Evolutionary conservation across 106 monocot species (phyloP), one percentile per base, ranked within the genome.

Genomic region (Narthecium ossifragum): DNA sequence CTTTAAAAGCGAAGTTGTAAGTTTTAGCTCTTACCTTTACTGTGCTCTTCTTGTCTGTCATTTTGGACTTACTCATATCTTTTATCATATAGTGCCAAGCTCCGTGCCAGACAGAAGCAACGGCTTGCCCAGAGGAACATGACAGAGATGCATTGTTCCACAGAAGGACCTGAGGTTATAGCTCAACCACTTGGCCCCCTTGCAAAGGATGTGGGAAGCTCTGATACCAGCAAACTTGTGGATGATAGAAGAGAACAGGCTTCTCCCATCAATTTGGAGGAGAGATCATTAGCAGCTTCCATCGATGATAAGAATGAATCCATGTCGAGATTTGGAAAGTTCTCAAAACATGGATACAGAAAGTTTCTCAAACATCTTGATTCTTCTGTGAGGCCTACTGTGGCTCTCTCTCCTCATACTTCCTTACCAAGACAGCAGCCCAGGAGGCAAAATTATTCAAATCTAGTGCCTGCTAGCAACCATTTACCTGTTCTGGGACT

Each of bases 101-200:
- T 96, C 1, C 96, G 96, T 48, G 71, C 86, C n/a, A 72, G 86
- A 54, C 96, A 96, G 71, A 96, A 86, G 60, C 90, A 96, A 15
- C 68, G 96, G 29, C 75, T 96, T 46, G 75, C 86, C 23, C 65
- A 25, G 43, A 80, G 86, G 68, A 64, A 71, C 21, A 59, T 36
- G 32, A 34, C 51, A 18, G 82, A 70, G 26, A 14, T 63, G 45
- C 31, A 34, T 68, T 45, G 2, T 81, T 49, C 46, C 10, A 26
- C 27, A 46, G 77, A 57, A 15, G 36, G 39, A 33, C 43, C 26
- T 47, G 80, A 84, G 10, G 31, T 56, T 30, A 20, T 26, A 20
- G 12, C n/a, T 37, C 70, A 68, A 54, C 34, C 68, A 31, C 22
- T 34, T n/a, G 26, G 22, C 26, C 64, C 48, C 8, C 31, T 43